phyloP scores from a whole-genome alignment of 1,284 basidiomycete genomes.

The Fomitopsis schrenkii region DNA sequence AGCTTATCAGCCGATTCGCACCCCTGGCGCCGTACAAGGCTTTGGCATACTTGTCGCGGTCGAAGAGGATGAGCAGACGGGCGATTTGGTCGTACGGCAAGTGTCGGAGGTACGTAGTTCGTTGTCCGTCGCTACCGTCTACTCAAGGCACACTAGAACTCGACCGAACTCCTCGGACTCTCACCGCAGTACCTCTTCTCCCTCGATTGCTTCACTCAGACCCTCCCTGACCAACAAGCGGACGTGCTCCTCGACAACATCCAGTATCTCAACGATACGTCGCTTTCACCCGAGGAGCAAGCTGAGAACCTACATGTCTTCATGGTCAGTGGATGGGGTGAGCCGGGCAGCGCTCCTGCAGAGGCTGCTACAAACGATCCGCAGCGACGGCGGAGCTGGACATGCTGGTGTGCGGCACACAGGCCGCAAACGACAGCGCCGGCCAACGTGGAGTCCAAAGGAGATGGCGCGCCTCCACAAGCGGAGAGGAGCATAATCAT shows the following conservation, averaged over 20 bases:
- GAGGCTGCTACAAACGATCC: slow-evolving; percentile 32
- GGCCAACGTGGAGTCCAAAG: slow-evolving; percentile 12
- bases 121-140: not conserved
- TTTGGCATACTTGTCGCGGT: slow-evolving; percentile 83
- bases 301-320: slow-evolving; percentile 70
- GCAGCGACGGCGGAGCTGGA: slow-evolving; percentile 56
- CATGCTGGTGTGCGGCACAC: slow-evolving; percentile 84
- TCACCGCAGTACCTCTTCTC: slow-evolving; percentile 77
- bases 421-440: slow-evolving; percentile 37
- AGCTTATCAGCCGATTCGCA: slow-evolving; percentile 65
- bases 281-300: slow-evolving; percentile 41
- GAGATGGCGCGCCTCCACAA: slow-evolving; percentile 1
- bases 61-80: slow-evolving; percentile 60
- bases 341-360: slow-evolving; percentile 46
- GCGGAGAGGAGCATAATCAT: slow-evolving; percentile 43
- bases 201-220: slow-evolving; percentile 74
- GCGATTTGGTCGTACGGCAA: slow-evolving; percentile 66
- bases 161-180: slow-evolving; percentile 66
- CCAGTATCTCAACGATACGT: slow-evolving; percentile 58
- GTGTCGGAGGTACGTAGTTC: slow-evolving; percentile 66
- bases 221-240: slow-evolving; percentile 67
- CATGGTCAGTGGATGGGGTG: slow-evolving; percentile 67
- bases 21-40: slow-evolving; percentile 82
- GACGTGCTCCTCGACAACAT: slow-evolving; percentile 78
- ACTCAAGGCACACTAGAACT: slow-evolving; percentile 43